Percentiles rank a stretch among this genome's conserved stretches.
These are phyloP conservation scores for Metschnikowia arizonensis DNA, from an alignment of 805 yeast species.

Conservation along the genomic window DNA sequence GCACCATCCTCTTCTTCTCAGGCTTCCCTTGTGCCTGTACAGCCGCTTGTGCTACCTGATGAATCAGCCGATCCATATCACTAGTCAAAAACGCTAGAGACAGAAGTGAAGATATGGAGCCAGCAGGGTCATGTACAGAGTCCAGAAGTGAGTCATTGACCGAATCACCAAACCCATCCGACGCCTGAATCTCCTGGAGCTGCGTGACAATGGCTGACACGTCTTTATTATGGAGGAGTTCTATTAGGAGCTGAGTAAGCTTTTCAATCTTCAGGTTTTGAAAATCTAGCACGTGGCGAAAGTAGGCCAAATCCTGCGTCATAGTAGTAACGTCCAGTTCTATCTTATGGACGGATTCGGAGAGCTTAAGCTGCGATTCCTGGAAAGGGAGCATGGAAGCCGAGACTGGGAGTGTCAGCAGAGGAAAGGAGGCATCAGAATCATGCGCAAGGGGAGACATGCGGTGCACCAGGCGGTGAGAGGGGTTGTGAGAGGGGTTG, in stretches of 20 bases:
- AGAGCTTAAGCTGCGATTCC: slow-evolving; percentile 14
- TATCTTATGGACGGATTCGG: slow-evolving; percentile 17
- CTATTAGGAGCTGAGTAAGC: slow-evolving; percentile 31
- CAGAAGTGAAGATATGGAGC: slow-evolving; percentile 7
- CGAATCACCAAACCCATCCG: slow-evolving; percentile 16
- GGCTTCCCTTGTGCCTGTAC: slow-evolving; percentile 28
- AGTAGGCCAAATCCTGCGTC: slow-evolving; percentile 32
- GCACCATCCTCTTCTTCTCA: slow-evolving; percentile 13
- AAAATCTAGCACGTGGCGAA: slow-evolving; percentile 35
- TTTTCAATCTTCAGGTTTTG: slow-evolving; percentile 39
- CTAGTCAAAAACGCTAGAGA: slow-evolving; percentile 22
- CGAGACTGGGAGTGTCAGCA: not conserved
- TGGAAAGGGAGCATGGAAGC: slow-evolving; percentile 9
- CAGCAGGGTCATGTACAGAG: slow-evolving; percentile 13
- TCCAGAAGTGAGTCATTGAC: slow-evolving; percentile 16
- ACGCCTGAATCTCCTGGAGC: slow-evolving; percentile 27
- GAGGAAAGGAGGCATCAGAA: not conserved
- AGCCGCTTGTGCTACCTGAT: slow-evolving; percentile 38
- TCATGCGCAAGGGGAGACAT: slow-evolving; percentile 11
- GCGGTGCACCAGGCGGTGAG: slow-evolving; percentile 11
- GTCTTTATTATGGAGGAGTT: slow-evolving; percentile 29
- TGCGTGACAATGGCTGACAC: slow-evolving; percentile 24
- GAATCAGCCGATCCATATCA: slow-evolving; percentile 41
- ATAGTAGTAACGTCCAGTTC: slow-evolving; percentile 27
- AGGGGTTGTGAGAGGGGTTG: slow-evolving; percentile 3